Evolutionary conservation across 768 basidiomycete species (phyloP).

Genomic region (Hebeloma cylindrosporum): DNA sequence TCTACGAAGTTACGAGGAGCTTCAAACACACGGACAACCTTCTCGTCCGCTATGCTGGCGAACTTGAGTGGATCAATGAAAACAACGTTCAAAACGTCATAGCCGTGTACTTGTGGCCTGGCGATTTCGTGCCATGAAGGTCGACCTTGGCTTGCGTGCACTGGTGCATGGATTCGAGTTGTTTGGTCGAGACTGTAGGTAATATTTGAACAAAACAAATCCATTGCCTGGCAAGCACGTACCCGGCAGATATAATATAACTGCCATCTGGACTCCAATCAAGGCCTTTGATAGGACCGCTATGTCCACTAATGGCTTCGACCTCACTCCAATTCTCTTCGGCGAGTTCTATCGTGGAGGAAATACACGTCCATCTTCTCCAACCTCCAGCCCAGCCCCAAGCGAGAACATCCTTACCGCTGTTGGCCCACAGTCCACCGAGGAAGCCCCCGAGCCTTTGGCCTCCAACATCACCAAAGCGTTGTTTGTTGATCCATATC

Average conservation of each 20-base stretch:
- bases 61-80: slow-evolving; percentile 79
- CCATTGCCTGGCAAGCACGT: slow-evolving; percentile 22
- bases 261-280: slow-evolving; percentile 87
- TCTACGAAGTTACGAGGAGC: slow-evolving; percentile 82
- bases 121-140: slow-evolving; percentile 79
- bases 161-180: slow-evolving; percentile 78
- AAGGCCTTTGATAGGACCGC: slow-evolving; percentile 73
- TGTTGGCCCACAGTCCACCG: slow-evolving; percentile 77
- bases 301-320: slow-evolving; percentile 86
- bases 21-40: slow-evolving; percentile 91
- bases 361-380: slow-evolving; percentile 73
- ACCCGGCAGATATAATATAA: slow-evolving; percentile 88
- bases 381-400: slow-evolving; percentile 96
- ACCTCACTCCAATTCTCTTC: slow-evolving; percentile 69
- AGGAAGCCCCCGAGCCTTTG: slow-evolving; percentile 91
- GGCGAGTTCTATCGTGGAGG: slow-evolving; percentile 17
- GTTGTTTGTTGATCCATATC: slow-evolving; percentile 87
- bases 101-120: slow-evolving; percentile 96
- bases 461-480: slow-evolving; percentile 95
- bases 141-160: slow-evolving; percentile 15
- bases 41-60: slow-evolving; percentile 93
- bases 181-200: slow-evolving; percentile 83
- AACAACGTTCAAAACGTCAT: slow-evolving; percentile 80
- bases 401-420: slow-evolving; percentile 66
- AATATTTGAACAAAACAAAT: slow-evolving; percentile 7